These are phyloP conservation scores for Closterium sp. DNA, from an alignment of 139 green algal genomes.

Conservation along the genomic window DNA sequence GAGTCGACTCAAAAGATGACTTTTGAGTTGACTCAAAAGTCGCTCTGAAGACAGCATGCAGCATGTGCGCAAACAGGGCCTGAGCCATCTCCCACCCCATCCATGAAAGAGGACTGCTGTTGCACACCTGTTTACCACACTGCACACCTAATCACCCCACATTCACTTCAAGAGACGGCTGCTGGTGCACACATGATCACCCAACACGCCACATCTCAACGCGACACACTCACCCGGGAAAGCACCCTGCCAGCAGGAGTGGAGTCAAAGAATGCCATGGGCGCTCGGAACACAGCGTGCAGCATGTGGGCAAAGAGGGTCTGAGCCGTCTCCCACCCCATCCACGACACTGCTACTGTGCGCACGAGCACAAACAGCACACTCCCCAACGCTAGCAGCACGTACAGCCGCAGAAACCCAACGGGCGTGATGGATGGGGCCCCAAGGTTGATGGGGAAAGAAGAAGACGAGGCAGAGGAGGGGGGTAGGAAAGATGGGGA, in stretches of 20 bases:
- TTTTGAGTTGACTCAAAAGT: too few species aligned
- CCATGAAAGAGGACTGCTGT: too few species aligned
- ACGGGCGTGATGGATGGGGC: not conserved
- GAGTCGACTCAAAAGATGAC: too few species aligned
- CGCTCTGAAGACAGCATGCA: not conserved
- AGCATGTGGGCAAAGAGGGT: constrained; percentile 30
- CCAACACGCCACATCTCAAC: too few species aligned
- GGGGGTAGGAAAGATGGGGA: not conserved
- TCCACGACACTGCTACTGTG: constrained; percentile 7
- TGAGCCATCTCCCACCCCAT: not conserved
- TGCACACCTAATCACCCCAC: too few species aligned
- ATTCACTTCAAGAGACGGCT: too few species aligned
- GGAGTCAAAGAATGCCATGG: constrained; percentile 92
- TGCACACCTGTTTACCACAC: too few species aligned
- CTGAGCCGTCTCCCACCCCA: constrained; percentile 29
- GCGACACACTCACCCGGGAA: constrained; percentile 61
- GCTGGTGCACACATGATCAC: too few species aligned
- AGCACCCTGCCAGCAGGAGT: constrained; percentile 83
- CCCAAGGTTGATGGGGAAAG: not conserved
- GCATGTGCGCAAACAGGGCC: not conserved
- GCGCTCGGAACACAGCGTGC: constrained; percentile 52
- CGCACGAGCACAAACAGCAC: constrained; percentile 42
- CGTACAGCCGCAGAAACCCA: constrained; percentile 29
- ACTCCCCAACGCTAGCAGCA: constrained; percentile 12
- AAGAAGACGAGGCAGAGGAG: not conserved